Evolutionary conservation across 2,329 filamentous ascomycete species (phyloP).

Genomic region (Colletotrichum horii): DNA sequence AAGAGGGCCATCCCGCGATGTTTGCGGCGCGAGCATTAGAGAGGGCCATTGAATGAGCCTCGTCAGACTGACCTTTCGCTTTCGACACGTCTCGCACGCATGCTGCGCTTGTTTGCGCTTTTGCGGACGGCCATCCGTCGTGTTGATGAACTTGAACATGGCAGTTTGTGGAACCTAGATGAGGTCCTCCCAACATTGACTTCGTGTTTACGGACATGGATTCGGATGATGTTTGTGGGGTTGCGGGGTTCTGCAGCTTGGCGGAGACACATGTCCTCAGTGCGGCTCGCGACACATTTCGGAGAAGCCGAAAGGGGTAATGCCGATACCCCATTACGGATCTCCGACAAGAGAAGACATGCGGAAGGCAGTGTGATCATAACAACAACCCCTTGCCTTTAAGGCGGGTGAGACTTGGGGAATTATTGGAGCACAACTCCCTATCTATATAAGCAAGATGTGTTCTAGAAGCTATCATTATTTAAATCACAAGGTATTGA

Average conservation of each 20-base stretch:
- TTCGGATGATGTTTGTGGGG: neutral
- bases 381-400: neutral
- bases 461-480: neutral
- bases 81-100: slow-evolving; percentile 21
- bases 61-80: slow-evolving; percentile 15
- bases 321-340: neutral
- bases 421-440: fast-evolving
- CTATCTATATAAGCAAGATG: fast-evolving
- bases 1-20: neutral
- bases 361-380: neutral
- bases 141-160: slow-evolving; percentile 25
- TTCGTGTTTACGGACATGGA: neutral
- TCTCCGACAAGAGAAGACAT: neutral
- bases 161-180: neutral
- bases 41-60: neutral
- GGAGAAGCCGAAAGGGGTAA: neutral
- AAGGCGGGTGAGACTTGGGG: neutral
- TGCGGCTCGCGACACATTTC: neutral
- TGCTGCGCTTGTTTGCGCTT: slow-evolving; percentile 21
- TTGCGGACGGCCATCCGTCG: slow-evolving; percentile 1
- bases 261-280: neutral
- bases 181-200: neutral
- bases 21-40: neutral
- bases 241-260: neutral
- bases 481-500: neutral